These are phyloP conservation scores for Fusarium cyanostomum DNA, from an alignment of 2,329 filamentous ascomycete species.

Conservation along the genomic window DNA sequence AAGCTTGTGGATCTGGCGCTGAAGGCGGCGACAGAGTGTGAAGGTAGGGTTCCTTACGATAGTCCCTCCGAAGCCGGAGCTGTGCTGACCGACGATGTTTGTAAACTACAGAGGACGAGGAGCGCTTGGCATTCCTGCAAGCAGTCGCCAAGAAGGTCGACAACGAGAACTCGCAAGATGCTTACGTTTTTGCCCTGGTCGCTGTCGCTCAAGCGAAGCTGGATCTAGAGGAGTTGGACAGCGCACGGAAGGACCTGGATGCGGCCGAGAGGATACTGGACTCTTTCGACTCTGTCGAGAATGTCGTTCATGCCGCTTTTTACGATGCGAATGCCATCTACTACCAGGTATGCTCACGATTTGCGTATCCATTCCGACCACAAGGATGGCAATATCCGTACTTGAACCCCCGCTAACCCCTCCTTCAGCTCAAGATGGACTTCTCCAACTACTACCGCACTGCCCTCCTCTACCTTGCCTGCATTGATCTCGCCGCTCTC, in stretches of 20 bases:
- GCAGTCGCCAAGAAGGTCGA: constrained; percentile 88
- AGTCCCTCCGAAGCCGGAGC: constrained; percentile 14
- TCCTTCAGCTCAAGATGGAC: constrained; percentile 74
- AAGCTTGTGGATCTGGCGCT: constrained; percentile 93
- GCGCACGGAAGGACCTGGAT: constrained; percentile 86
- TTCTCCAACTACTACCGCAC: constrained; percentile 98
- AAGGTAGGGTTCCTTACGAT: constrained; percentile 62
- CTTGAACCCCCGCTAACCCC: constrained; percentile 49
- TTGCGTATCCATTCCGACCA: neutral
- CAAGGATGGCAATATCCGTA: neutral
- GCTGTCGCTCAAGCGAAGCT: constrained; percentile 90
- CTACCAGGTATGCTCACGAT: constrained; percentile 71
- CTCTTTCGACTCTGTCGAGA: constrained; percentile 93
- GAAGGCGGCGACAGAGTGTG: constrained; percentile 85
- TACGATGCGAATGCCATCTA: constrained; percentile 96
- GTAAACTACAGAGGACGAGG: constrained; percentile 74
- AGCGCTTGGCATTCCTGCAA: constrained; percentile 86
- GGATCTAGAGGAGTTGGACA: constrained; percentile 79
- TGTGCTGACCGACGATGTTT: constrained; percentile 21
- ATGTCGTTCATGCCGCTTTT: constrained; percentile 93
- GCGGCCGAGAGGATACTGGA: constrained; percentile 89
- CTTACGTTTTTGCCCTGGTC: constrained; percentile 91
- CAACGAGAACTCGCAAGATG: constrained; percentile 92
- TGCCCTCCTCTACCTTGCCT: constrained; percentile 95
- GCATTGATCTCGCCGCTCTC: constrained; percentile 84